Evolutionary conservation across 2,329 filamentous ascomycete species (phyloP), one percentile per base, ranked within the genome.

Genomic region (Ophiostoma populinum): DNA sequence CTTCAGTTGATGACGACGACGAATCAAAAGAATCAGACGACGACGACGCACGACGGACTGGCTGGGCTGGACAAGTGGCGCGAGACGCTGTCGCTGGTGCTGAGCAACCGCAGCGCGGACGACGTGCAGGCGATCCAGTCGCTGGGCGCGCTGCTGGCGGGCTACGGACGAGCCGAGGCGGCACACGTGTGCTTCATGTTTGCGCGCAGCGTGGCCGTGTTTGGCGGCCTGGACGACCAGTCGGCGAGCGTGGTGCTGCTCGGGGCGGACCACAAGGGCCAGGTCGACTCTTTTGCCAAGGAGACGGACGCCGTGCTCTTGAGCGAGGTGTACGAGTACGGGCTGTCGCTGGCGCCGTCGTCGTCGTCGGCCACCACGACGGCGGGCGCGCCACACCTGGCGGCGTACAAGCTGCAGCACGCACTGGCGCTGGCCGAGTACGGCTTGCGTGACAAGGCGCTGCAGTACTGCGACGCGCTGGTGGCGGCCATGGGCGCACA

Each of bases 271-370:
- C 83, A 92, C 53, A 66, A 70, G 40, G 70, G 69, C 32, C 69
- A 78, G 40, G 67, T 73, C 6, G 68, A 76, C 34, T 74, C 81
- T 34, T 77, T 86, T 42, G 75, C 75, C 35, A 73, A 77, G 43
- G 85, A 95, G 47, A 67, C 80, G 6, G 85, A 95, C 50, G 70
- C 83, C 4, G 70, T 94, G n/a, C 63, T 94, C 34, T 67, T 98
- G n/a, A 95, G 83, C 27, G 90, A 99, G 53, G 74, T 93, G 0
- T 95, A 92, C 48, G 90, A 99, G 52, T 95, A 83, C 52, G 85
- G 81, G 1, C 62, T 82, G 9, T 80, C 80, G 8, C 66, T 95
- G 11, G 64, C 77, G 3, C 67, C 67, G 16, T 61, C 63, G 19
- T 63, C 67, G 13, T 16, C n/a, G 19, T 13, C 15, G 13, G 19